Percentiles rank a stretch among this genome's conserved stretches.
These are phyloP conservation scores for Arthromyces matolae DNA, from an alignment of 768 basidiomycete species.

Conservation along the genomic window DNA sequence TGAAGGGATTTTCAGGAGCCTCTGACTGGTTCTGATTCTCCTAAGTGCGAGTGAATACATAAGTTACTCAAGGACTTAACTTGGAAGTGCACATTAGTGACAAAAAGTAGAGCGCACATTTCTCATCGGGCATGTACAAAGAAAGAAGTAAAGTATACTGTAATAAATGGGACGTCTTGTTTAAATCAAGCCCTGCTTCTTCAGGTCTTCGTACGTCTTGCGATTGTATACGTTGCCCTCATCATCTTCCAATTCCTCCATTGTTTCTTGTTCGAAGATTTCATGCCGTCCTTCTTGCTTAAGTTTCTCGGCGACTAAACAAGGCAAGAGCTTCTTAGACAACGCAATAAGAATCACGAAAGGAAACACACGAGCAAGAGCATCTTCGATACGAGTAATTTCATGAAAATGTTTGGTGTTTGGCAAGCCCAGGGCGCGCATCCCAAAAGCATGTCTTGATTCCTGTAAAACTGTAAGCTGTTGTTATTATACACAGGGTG, in stretches of 20 bases:
- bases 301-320: conserved; percentile 89
- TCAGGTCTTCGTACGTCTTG: conserved; percentile 96
- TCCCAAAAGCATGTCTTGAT: conserved; percentile 94
- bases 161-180: background rate
- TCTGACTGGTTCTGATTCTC: too few relatives aligned
- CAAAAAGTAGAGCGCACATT: too few relatives aligned
- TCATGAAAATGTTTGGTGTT: conserved; percentile 99
- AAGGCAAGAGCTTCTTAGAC: background rate
- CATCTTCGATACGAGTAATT: conserved; percentile 96
- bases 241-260: conserved; percentile 97
- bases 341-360: background rate
- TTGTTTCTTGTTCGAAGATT: conserved; percentile 88
- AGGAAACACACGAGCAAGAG: conserved; percentile 73
- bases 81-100: too few relatives aligned
- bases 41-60: too few relatives aligned
- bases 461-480: conserved; percentile 49
- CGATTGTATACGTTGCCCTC: conserved; percentile 98
- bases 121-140: too few relatives aligned
- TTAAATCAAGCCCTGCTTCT: conserved; percentile 90
- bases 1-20: background rate
- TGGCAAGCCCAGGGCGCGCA: conserved; percentile 94
- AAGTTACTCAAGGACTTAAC: too few relatives aligned
- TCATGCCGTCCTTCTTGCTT: conserved; percentile 97
- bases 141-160: conserved; percentile 9
- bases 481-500: conserved; percentile 45